These are phyloP conservation scores for Sclerotinia subarctica DNA, from an alignment of 2,329 filamentous ascomycete genomes.

Conservation along the genomic window DNA sequence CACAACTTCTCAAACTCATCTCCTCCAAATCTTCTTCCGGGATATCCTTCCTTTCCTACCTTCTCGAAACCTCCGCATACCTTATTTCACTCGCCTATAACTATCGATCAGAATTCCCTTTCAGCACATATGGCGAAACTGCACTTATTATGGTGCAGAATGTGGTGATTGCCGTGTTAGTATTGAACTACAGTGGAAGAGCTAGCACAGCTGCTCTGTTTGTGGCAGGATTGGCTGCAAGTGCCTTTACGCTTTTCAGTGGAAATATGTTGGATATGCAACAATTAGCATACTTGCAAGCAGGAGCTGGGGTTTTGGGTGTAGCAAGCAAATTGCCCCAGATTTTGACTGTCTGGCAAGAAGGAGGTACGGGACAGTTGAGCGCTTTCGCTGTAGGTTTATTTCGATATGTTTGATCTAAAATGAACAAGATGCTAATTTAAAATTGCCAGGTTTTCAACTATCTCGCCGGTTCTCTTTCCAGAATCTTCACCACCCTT, in stretches of 20 bases:
- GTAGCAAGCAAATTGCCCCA: conserved; percentile 92
- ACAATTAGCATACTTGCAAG: conserved; percentile 63
- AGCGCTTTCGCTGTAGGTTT: conserved; percentile 85
- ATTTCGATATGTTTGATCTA: not conserved
- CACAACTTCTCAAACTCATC: conserved; percentile 91
- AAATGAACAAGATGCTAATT: not conserved
- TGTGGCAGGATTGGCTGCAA: conserved; percentile 70
- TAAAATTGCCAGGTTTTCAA: conserved; percentile 75
- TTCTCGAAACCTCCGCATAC: conserved; percentile 85
- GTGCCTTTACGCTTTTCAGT: conserved; percentile 67
- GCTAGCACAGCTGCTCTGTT: conserved; percentile 69
- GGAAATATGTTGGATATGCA: conserved; percentile 59
- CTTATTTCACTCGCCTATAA: conserved; percentile 92
- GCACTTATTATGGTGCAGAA: conserved; percentile 91
- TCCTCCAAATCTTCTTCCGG: conserved; percentile 76
- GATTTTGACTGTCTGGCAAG: conserved; percentile 78
- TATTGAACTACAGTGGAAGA: conserved; percentile 77
- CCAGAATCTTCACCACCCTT: conserved; percentile 94
- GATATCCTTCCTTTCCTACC: conserved; percentile 84
- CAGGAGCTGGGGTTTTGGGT: conserved; percentile 75
- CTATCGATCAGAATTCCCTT: conserved; percentile 84
- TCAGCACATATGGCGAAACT: conserved; percentile 95
- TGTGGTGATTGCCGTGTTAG: conserved; percentile 80
- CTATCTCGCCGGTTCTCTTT: conserved; percentile 88
- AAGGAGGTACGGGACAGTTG: conserved; percentile 90